phyloP scores from a whole-genome alignment of 345 rosid species.

The Camelina laxa region DNA sequence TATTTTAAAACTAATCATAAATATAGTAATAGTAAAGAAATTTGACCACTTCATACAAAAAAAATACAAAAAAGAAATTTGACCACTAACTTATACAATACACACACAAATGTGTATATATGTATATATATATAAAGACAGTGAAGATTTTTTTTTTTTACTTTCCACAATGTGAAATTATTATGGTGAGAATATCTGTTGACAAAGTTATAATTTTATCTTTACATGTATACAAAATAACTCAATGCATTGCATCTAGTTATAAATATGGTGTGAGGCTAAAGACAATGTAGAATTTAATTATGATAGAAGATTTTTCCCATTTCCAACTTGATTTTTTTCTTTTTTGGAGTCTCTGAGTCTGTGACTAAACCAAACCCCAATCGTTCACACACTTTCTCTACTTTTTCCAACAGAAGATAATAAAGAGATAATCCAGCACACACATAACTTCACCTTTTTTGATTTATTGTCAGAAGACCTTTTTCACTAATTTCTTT shows the following conservation, averaged over 20 bases:
- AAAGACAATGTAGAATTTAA: slow-evolving; percentile 12
- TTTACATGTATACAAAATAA: background rate
- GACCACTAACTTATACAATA: background rate
- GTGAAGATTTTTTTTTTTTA: too few species aligned
- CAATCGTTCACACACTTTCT: slow-evolving; percentile 2
- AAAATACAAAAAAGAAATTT: too few species aligned
- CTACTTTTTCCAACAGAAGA: slow-evolving; percentile 16
- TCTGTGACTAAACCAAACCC: slow-evolving; percentile 36
- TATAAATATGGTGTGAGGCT: slow-evolving; percentile 19
- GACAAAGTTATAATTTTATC: background rate
- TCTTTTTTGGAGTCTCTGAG: background rate
- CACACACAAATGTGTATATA: background rate
- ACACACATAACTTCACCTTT: slow-evolving; percentile 16
- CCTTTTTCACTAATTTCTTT: slow-evolving; percentile 16
- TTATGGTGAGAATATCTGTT: background rate
- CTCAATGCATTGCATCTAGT: slow-evolving; percentile 4
- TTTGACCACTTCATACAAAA: background rate
- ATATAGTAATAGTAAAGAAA: background rate
- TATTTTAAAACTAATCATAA: background rate
- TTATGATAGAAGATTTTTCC: slow-evolving; percentile 15
- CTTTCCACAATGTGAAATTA: background rate
- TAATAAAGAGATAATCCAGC: slow-evolving; percentile 24
- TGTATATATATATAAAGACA: too few species aligned
- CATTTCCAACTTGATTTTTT: slow-evolving; percentile 35
- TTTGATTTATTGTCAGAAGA: slow-evolving; percentile 29